Evolutionary conservation across 225 moss, liverwort and hornwort genomes (phyloP).

Genomic region (Rhytidiadelphus loreus): DNA sequence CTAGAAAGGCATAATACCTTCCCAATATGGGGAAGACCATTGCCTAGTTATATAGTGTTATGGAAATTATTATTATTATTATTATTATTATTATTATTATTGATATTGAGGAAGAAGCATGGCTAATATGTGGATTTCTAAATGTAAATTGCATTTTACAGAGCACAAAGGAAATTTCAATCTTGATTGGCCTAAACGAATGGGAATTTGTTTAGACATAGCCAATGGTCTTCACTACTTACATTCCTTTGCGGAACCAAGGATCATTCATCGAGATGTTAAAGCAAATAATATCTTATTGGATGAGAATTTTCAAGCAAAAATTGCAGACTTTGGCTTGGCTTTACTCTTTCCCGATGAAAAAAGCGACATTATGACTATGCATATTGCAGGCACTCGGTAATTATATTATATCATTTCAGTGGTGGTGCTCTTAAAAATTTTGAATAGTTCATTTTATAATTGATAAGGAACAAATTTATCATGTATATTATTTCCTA

Average conservation of each 20-base stretch:
- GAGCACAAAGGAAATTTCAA: not conserved
- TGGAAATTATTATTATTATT: too few relatives aligned
- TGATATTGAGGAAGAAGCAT: too few relatives aligned
- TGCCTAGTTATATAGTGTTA: too few relatives aligned
- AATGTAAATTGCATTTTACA: not conserved
- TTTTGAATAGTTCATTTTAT: not conserved
- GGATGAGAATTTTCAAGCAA: slow-evolving; percentile 4
- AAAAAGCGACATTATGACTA: not conserved
- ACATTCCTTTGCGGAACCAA: not conserved
- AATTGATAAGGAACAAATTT: not conserved
- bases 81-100: too few relatives aligned
- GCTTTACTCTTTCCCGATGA: not conserved
- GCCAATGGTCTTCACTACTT: not conserved
- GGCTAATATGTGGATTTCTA: not conserved
- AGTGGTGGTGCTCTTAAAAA: not conserved
- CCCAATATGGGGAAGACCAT: too few relatives aligned
- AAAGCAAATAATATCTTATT: slow-evolving; percentile 14
- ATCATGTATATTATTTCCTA: not conserved
- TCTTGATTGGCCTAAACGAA: not conserved
- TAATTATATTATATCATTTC: not conserved
- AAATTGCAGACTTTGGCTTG: slow-evolving; percentile 28
- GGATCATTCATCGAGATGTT: slow-evolving; percentile 1
- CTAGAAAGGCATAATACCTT: too few relatives aligned
- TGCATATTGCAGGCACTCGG: not conserved
- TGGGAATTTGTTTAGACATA: not conserved